Conservation (phyloP, 768 basidiomycete genomes). For the Xanthoconium stramineum region DNA sequence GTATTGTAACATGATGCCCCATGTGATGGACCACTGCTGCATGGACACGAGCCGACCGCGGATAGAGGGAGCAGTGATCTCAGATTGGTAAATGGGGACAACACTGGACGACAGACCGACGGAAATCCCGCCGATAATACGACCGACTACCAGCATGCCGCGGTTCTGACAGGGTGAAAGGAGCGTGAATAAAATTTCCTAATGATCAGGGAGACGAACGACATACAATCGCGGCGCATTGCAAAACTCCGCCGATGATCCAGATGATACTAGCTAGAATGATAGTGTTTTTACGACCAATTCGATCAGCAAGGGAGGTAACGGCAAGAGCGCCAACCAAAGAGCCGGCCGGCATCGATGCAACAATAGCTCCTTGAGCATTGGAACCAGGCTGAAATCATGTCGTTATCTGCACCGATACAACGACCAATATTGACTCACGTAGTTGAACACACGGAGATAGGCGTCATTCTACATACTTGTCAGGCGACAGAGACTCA, state of each 20-base stretch:
- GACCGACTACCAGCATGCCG: conserved; percentile 72
- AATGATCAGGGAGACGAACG: neutral
- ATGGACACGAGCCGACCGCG: conserved; percentile 74
- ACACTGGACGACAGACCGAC: conserved; percentile 65
- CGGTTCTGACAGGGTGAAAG: conserved; percentile 43
- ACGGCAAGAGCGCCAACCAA: conserved; percentile 64
- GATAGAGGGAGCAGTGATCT: conserved; percentile 67
- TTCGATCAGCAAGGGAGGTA: conserved; percentile 56
- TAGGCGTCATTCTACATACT: conserved; percentile 27
- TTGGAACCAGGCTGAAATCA: conserved; percentile 42
- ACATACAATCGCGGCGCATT: conserved; percentile 53
- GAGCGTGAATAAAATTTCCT: neutral
- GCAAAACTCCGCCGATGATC: conserved; percentile 71
- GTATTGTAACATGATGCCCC: conserved; percentile 76
- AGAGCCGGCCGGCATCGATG: conserved; percentile 72
- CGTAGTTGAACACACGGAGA: conserved; percentile 22
- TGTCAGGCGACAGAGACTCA: neutral
- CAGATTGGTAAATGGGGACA: conserved; percentile 74
- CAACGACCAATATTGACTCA: conserved; percentile 1
- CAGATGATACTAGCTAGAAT: conserved; percentile 67
- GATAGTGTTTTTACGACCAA: conserved; percentile 66
- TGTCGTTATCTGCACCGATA: conserved; percentile 4
- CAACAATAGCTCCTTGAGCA: conserved; percentile 72
- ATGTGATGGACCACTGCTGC: conserved; percentile 79
- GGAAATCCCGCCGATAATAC: conserved; percentile 64